Evolutionary conservation across 179 eudicot species (phyloP), one percentile per base, ranked within the genome.

Genomic region (Beta lomatogona): DNA sequence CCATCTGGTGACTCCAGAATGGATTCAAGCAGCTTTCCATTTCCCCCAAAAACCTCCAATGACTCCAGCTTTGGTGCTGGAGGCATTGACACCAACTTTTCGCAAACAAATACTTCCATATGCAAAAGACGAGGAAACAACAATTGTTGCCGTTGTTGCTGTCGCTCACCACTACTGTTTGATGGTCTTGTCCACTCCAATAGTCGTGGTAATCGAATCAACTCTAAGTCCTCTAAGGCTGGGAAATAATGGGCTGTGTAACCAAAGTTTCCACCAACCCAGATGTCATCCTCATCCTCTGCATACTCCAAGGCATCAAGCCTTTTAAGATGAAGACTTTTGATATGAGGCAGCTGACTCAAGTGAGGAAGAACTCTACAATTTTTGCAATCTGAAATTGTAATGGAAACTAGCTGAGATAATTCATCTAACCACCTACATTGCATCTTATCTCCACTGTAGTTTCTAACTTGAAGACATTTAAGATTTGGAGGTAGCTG

Each of bases 61-160:
- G 79, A 31, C 66, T 65, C 73, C 9, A 80, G 45, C 55, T 18
- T 41, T 54, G 83, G 78, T 36, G 57, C 25, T 21, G 9, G 16
- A 50, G 83, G 80, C 50, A 81, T 75, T 5, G 80, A 22, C 68
- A 67, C 45, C 76, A 81, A 58, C 61, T 67, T 25, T 1, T 3
- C 13, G 53, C 83, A 81, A 0, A 2, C 0, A 0, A 5, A 0
- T 68, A 81, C 15, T 0, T 18, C 0, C 46, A 81, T 48, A 2
- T 14, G 21, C 19, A 16, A 22, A 67, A 81, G 84, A 13, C 44
- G 50, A 13, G 71, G 80, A 53, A 81, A 59, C 3, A 36, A 2
- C 22, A 3, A 14, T 31, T 11, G 61, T 6, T 13, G 2, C 28
- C 1, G 28, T 1, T 25, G 28, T 25, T 25, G 28, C 28, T 25